Evolutionary conservation across 768 basidiomycete species (phyloP).

Genomic region (Gloeophyllum trabeum): DNA sequence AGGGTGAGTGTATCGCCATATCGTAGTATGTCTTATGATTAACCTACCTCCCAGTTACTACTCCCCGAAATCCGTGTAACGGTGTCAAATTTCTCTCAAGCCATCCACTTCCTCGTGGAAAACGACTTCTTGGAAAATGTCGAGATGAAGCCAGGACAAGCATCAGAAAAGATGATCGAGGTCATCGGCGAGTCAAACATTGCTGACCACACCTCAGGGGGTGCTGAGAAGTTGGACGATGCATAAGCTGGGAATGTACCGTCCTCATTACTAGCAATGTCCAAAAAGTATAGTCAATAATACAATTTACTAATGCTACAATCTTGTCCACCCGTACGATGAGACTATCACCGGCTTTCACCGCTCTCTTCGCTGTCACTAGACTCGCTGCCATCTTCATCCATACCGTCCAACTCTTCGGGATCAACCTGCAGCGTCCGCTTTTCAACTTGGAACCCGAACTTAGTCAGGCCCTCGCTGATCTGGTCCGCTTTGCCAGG

Average conservation of each 20-base stretch:
- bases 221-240: too few relatives aligned
- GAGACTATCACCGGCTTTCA: constrained; percentile 5
- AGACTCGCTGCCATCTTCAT: constrained; percentile 12
- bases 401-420: constrained; percentile 32
- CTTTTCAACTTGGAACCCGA: constrained; percentile 76
- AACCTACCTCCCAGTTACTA: constrained; percentile 42
- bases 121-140: constrained; percentile 80
- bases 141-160: constrained; percentile 73
- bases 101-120: constrained; percentile 80
- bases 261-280: too few relatives aligned
- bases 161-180: constrained; percentile 49
- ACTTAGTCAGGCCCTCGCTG: constrained; percentile 41
- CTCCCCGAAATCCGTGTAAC: constrained; percentile 81
- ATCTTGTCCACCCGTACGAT: too few relatives aligned
- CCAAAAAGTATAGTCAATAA: too few relatives aligned
- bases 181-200: constrained; percentile 26
- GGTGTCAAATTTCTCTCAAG: constrained; percentile 86
- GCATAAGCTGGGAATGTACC: too few relatives aligned
- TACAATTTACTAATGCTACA: too few relatives aligned
- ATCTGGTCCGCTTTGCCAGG: constrained; percentile 73
- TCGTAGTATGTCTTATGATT: not conserved
- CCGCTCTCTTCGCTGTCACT: constrained; percentile 19
- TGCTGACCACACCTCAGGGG: too few relatives aligned
- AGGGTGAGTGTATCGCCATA: constrained; percentile 40
- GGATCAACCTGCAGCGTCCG: constrained; percentile 53